Base-by-base conservation (phyloP, 306 rosid genomes). In the Carpinus viminea region DNA sequence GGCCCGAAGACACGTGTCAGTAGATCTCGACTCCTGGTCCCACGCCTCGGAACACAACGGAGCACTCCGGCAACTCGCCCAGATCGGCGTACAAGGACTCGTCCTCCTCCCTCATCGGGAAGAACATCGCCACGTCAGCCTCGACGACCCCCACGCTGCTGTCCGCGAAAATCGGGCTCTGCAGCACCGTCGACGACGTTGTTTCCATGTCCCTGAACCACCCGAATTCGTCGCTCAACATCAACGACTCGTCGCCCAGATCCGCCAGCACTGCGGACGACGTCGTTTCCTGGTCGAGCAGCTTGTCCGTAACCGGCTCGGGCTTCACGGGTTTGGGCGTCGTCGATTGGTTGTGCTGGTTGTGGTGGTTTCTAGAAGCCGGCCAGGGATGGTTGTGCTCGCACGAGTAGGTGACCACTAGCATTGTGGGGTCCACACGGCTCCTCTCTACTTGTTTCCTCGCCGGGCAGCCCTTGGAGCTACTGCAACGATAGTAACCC, bases 371-470 rank as follows among this genome's bases (percentile, higher is more conserved):
- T 74, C 92, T 82, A 24, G 97, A 83, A 57, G 88, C 51, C 13
- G 98, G 97, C 93, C 89, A 90, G 8, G 98, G 85, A 70, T 95
- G 99, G 76, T 93, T 95, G 83, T 95, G 99, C 4, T 95, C 99
- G 71, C 87, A 80, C 18, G 98, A 85, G 88, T 95, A 95, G 12
- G 99, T 91, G 59, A 95, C 86, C 34, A 93, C 78, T 34, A 95
- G 84, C 98, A 86, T 95, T 38, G 96, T 86, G 81, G 99, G 99
- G 81, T 95, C 98, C 85, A 75, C 52, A 1, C 90, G 86, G 81
- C 93, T 93, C 73, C 94, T 91, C 81, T 95, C 98, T 11, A 95
- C 98, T 81, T 95, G 98, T 61, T 95, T 95, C 79, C 98, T 86
- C 3, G 99, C 99, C 0, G 99, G 99, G 52, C 99, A 95, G 0